A percentile compares a stretch with the other conserved stretches of the same genome.
Conservation (phyloP, 768 basidiomycete species). For the Mycena rebaudengoi region DNA sequence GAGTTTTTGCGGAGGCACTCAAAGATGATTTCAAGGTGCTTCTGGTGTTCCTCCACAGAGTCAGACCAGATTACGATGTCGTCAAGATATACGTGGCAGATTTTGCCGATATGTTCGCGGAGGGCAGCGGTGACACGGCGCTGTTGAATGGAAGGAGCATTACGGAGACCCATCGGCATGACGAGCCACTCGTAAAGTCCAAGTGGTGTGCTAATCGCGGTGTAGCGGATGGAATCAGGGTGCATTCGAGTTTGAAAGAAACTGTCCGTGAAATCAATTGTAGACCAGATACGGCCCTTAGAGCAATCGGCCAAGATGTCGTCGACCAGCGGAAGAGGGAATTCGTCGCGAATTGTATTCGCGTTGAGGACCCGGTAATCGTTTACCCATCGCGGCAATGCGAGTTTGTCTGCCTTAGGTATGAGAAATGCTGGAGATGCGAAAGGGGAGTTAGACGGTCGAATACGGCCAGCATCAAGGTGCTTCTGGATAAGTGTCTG, state of each 20-base stretch:
- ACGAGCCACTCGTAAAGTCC: constrained; percentile 51
- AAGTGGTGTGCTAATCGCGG: constrained; percentile 45
- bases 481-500: constrained; percentile 36
- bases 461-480: constrained; percentile 36
- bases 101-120: constrained; percentile 40
- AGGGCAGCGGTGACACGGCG: constrained; percentile 43
- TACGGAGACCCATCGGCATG: constrained; percentile 50
- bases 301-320: constrained; percentile 43
- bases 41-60: constrained; percentile 40
- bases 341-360: constrained; percentile 30
- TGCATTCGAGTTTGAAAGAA: constrained; percentile 39
- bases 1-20: constrained; percentile 18
- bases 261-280: constrained; percentile 50
- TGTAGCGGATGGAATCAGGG: constrained; percentile 38
- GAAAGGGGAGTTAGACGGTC: constrained; percentile 30
- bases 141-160: constrained; percentile 45
- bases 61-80: constrained; percentile 57
- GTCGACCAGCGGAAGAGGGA: constrained; percentile 36
- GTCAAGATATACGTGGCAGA: constrained; percentile 56
- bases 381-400: constrained; percentile 35
- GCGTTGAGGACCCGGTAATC: constrained; percentile 36
- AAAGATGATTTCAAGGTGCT: constrained; percentile 32
- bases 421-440: constrained; percentile 44
- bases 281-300: constrained; percentile 44
- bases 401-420: constrained; percentile 37